Conservation (phyloP, 208 protist species). For the Trypanosoma theileri region DNA sequence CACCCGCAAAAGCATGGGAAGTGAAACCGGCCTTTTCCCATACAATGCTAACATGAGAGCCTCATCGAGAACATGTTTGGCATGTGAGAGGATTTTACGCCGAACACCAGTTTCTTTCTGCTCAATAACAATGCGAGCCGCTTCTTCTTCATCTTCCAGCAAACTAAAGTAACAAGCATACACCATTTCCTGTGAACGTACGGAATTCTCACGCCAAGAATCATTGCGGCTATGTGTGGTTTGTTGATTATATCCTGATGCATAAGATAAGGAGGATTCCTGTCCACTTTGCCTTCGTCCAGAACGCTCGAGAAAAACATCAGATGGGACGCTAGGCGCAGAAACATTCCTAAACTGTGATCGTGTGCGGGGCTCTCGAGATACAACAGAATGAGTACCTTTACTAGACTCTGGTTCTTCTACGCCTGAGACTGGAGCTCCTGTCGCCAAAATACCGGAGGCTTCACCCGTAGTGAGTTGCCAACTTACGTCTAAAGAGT, state of each 20-base stretch:
- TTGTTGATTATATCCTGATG: neutral
- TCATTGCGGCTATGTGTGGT: neutral
- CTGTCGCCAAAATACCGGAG: no score
- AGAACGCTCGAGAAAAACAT: no score
- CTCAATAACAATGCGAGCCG: neutral
- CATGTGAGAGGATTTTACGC: constrained; percentile 4
- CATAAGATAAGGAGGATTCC: no score
- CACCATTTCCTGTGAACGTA: neutral
- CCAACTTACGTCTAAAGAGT: no score
- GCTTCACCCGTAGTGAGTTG: no score
- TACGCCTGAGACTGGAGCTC: no score
- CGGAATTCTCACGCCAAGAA: neutral
- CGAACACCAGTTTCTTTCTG: constrained; percentile 2
- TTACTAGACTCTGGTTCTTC: no score
- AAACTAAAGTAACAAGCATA: constrained; percentile 3
- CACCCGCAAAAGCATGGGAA: neutral
- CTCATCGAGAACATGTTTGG: constrained; percentile 10
- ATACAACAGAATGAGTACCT: no score
- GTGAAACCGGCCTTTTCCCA: neutral
- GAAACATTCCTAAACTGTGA: no score
- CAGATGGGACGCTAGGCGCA: no score
- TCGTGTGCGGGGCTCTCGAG: no score
- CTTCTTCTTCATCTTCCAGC: constrained; percentile 7
- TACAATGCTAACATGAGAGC: constrained; percentile 19
- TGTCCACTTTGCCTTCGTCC: no score